Percentiles rank a stretch among this genome's conserved stretches.
phyloP scores from a whole-genome alignment of 2,329 filamentous ascomycete species.

The Colletotrichum limetticola region DNA sequence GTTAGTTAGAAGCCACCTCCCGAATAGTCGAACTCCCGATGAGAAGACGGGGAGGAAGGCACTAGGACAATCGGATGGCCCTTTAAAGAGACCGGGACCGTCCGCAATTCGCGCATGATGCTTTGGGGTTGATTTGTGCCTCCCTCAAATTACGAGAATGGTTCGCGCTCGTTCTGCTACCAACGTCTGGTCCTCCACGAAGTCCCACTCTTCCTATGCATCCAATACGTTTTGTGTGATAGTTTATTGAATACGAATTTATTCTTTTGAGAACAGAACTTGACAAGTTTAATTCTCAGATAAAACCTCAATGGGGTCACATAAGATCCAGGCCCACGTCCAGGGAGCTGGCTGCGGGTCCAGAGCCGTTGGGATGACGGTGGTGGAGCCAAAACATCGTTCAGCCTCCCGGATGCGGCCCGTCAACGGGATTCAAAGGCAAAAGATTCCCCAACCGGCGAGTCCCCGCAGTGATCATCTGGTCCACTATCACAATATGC shows the following conservation, averaged over 20 bases:
- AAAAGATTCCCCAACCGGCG: background rate
- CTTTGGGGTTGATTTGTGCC: background rate
- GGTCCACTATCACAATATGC: background rate
- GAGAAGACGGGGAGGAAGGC: background rate
- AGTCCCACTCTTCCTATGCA: no score
- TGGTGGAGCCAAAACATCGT: background rate
- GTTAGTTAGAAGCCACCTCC: no score
- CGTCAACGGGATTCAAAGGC: background rate
- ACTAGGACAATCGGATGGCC: background rate
- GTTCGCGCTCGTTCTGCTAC: background rate
- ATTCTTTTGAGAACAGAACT: no score
- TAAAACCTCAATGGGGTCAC: background rate
- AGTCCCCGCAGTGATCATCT: background rate
- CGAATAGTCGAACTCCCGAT: no score
- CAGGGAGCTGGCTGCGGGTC: background rate
- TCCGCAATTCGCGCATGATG: background rate
- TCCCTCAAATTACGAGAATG: background rate
- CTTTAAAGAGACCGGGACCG: no score
- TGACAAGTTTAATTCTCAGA: no score
- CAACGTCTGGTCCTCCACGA: background rate
- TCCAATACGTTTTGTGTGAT: no score
- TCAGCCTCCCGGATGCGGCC: background rate
- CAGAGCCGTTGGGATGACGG: conserved; percentile 8
- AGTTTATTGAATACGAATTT: no score
- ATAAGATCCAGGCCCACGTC: background rate